Evolutionary conservation across 805 yeast genomes (phyloP).

Genomic region (Kodamaea hsintzibuensis): DNA sequence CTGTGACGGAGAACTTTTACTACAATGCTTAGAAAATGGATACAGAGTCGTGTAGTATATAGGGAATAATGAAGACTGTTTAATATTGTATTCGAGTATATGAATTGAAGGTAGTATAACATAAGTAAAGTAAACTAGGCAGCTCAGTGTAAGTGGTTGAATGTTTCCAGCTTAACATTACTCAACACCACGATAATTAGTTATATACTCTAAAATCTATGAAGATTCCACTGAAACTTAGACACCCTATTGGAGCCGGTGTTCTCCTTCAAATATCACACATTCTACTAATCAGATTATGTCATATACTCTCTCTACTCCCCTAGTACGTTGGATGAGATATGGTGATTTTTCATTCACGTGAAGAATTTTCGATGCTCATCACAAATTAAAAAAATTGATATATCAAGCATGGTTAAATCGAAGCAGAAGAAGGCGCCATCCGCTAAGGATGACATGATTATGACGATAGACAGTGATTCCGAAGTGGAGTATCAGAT

Average conservation of each 20-base stretch:
- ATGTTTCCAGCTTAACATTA: no score
- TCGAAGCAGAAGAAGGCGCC: slow-evolving; percentile 11
- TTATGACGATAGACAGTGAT: slow-evolving; percentile 79
- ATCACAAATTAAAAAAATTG: slow-evolving; percentile 8
- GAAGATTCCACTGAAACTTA: no score
- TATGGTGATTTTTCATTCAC: not conserved
- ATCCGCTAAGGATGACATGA: slow-evolving; percentile 48
- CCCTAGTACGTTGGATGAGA: not conserved
- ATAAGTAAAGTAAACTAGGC: not conserved
- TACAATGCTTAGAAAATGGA: slow-evolving; percentile 12
- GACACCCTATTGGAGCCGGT: not conserved
- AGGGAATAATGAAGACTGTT: not conserved
- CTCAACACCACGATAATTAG: no score
- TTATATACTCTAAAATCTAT: no score
- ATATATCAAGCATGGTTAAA: slow-evolving; percentile 12
- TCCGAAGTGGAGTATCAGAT: slow-evolving; percentile 48
- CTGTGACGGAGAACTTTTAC: slow-evolving; percentile 25
- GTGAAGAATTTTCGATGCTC: slow-evolving; percentile 6
- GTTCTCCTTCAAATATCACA: no score
- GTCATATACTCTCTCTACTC: not conserved
- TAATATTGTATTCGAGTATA: not conserved
- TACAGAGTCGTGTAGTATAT: not conserved
- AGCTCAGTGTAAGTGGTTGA: no score
- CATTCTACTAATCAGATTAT: no score
- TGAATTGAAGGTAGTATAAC: not conserved